phyloP scores from a whole-genome alignment of 441 rosid species.

The Gossypium aridum region DNA sequence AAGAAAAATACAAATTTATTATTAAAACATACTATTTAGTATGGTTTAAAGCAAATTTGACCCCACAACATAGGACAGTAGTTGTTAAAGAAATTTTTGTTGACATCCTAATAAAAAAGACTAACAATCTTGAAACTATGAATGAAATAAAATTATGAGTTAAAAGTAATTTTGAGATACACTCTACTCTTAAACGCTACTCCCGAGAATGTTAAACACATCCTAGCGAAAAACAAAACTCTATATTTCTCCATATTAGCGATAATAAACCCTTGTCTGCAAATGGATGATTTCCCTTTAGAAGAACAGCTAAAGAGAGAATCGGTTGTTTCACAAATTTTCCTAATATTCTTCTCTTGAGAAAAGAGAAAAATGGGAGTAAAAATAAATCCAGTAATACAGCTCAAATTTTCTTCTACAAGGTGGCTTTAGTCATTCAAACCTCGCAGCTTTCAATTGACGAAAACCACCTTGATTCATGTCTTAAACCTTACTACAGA shows the following conservation, averaged over 20 bases:
- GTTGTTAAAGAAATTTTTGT: too few relatives aligned
- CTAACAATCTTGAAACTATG: too few relatives aligned
- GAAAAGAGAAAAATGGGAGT: neutral
- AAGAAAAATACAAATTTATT: too few relatives aligned
- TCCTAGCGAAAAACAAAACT: neutral
- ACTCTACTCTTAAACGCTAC: too few relatives aligned
- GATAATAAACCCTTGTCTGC: neutral
- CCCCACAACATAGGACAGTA: too few relatives aligned
- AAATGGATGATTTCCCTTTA: neutral
- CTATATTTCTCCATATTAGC: neutral
- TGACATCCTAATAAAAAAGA: too few relatives aligned
- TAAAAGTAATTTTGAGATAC: too few relatives aligned
- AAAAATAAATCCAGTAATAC: neutral
- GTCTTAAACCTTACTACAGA: neutral
- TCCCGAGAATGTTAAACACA: too few relatives aligned
- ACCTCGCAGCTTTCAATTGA: conserved; percentile 14
- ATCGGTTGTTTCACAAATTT: neutral
- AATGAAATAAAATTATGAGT: too few relatives aligned
- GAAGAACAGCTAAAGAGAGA: neutral
- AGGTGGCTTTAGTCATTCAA: conserved; percentile 22
- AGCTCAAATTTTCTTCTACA: neutral
- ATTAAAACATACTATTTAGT: too few relatives aligned
- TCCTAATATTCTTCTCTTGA: neutral
- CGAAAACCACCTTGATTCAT: conserved; percentile 15
- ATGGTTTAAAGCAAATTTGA: too few relatives aligned